Evolutionary conservation across 768 basidiomycete species (phyloP).

Genomic region (Auriscalpium microsporum): DNA sequence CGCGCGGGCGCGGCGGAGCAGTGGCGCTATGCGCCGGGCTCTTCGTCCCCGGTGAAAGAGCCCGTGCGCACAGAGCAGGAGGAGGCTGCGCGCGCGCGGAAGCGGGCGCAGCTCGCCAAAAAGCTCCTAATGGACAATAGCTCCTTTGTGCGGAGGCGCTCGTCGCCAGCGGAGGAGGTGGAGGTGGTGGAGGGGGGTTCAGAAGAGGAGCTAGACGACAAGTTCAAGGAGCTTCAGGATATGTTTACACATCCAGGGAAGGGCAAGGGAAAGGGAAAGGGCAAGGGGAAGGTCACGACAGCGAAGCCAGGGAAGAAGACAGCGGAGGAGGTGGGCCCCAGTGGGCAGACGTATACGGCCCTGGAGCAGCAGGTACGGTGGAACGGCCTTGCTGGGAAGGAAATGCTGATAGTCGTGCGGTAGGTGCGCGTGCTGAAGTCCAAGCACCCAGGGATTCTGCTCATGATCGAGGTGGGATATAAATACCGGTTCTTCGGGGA

Average conservation of each 20-base stretch:
- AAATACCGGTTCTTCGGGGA: slow-evolving; percentile 79
- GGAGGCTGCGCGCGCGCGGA: neutral
- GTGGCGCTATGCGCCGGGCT: slow-evolving; percentile 10
- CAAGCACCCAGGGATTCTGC: slow-evolving; percentile 53
- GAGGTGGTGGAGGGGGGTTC: slow-evolving; percentile 15
- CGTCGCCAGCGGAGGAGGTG: neutral
- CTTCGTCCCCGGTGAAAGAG: neutral
- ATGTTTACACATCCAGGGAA: slow-evolving; percentile 34
- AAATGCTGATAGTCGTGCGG: neutral
- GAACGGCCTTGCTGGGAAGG: neutral
- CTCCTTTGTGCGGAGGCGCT: neutral
- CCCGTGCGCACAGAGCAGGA: slow-evolving; percentile 1
- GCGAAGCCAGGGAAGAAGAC: slow-evolving; percentile 28
- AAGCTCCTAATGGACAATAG: slow-evolving; percentile 7
- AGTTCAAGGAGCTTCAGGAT: slow-evolving; percentile 39
- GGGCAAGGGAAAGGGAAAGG: slow-evolving; percentile 27
- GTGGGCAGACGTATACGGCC: slow-evolving; percentile 66
- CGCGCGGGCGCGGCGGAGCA: neutral
- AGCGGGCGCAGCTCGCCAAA: slow-evolving; percentile 8
- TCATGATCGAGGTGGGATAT: slow-evolving; percentile 82
- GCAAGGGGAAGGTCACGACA: slow-evolving; percentile 17
- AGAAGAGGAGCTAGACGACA: slow-evolving; percentile 35
- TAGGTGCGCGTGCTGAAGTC: slow-evolving; percentile 54
- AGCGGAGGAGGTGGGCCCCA: slow-evolving; percentile 47
- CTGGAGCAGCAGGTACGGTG: slow-evolving; percentile 57